phyloP scores from a whole-genome alignment of 2,329 filamentous ascomycete genomes.

The Phialemonium atrogriseum region DNA sequence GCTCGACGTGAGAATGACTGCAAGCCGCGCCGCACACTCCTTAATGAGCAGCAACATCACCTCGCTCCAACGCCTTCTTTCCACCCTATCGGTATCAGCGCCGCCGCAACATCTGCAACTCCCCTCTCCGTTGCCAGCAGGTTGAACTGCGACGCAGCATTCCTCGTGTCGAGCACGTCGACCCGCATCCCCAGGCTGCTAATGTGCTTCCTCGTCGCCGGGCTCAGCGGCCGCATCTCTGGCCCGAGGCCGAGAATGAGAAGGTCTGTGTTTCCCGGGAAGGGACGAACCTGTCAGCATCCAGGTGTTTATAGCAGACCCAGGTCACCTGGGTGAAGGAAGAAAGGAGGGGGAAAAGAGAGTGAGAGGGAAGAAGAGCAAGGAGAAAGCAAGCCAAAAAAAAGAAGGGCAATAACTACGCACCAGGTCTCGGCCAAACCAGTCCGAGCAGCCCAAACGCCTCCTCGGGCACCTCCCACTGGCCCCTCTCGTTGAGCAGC shows the following conservation, averaged over 20 bases:
- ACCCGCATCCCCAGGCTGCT: conserved; percentile 73
- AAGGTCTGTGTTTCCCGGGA: conserved; percentile 57
- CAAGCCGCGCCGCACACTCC: too few species aligned
- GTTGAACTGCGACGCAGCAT: conserved; percentile 92
- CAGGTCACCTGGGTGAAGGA: too few species aligned
- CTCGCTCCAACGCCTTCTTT: conserved; percentile 46
- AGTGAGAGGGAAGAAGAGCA: conserved; percentile 1
- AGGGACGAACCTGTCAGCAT: too few species aligned
- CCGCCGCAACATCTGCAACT: conserved; percentile 75
- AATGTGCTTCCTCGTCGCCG: conserved; percentile 63
- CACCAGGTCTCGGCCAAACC: conserved; percentile 85
- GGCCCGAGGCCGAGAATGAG: conserved; percentile 82
- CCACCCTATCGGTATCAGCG: conserved; percentile 81
- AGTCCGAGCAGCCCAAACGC: conserved; percentile 69
- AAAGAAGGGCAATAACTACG: conserved; percentile 18
- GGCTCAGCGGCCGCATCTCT: conserved; percentile 66
- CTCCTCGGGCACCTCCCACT: conserved; percentile 66
- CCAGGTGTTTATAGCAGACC: too few species aligned
- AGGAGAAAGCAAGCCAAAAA: background rate
- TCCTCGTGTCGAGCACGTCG: conserved; percentile 85
- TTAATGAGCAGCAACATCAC: conserved; percentile 7
- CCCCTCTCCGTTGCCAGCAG: conserved; percentile 90
- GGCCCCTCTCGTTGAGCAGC: conserved; percentile 67
- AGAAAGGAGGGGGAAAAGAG: too few species aligned
- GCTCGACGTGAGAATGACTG: too few species aligned